Percentiles rank a stretch among this genome's conserved stretches.
Evolutionary conservation across 2,329 filamentous ascomycete species (phyloP).

Genomic region (Stromatinia cepivora): DNA sequence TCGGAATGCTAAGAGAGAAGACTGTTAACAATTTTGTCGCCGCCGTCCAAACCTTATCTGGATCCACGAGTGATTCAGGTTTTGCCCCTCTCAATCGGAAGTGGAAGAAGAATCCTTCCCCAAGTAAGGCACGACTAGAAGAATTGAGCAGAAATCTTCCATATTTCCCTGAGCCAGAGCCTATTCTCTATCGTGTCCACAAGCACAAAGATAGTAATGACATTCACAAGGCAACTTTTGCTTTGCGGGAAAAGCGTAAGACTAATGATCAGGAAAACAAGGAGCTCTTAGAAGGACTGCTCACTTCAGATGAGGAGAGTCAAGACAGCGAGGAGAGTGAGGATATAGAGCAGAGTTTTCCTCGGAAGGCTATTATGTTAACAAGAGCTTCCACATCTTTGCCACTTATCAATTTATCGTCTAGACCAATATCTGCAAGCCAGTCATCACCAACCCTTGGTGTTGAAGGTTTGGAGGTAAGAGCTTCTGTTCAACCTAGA

Average conservation of each 20-base stretch:
- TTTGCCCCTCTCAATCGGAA: slow-evolving; percentile 9
- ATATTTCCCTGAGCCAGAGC: slow-evolving; percentile 5
- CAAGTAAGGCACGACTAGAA: slow-evolving; percentile 35
- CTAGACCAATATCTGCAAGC: not conserved
- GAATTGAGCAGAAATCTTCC: slow-evolving; percentile 24
- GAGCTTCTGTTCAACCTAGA: slow-evolving; percentile 18
- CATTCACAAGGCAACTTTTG: slow-evolving; percentile 1
- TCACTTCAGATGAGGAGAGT: not conserved
- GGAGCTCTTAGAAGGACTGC: slow-evolving; percentile 7
- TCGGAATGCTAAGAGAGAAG: not conserved
- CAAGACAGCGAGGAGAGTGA: not conserved
- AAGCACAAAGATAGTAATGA: slow-evolving; percentile 19
- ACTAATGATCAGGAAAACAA: not conserved
- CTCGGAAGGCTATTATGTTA: not conserved
- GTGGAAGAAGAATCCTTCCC: slow-evolving; percentile 36
- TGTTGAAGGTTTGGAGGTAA: slow-evolving; percentile 9
- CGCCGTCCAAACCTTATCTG: slow-evolving; percentile 3
- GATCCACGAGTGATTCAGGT: slow-evolving; percentile 7
- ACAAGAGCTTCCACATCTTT: not conserved
- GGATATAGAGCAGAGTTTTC: not conserved
- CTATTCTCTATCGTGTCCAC: not conserved
- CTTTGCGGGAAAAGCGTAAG: slow-evolving; percentile 5
- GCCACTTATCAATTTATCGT: not conserved
- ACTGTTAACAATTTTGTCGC: slow-evolving; percentile 10
- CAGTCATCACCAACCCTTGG: slow-evolving; percentile 8